phyloP scores from a whole-genome alignment of 768 basidiomycete species.

The Trametes sanguinea region DNA sequence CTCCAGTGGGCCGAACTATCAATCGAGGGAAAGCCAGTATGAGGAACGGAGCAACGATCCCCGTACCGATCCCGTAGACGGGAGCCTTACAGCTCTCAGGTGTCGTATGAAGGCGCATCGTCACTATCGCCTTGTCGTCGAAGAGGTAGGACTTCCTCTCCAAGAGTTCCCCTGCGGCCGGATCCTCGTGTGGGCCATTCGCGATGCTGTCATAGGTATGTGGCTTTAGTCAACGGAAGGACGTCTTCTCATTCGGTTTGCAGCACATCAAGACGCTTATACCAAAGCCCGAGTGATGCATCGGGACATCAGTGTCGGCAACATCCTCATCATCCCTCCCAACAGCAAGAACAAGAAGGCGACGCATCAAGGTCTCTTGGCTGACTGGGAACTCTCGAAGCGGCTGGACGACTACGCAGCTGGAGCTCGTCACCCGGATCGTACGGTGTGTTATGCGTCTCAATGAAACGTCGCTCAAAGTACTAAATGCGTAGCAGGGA shows the following conservation, averaged over 20 bases:
- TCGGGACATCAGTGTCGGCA: constrained; percentile 15
- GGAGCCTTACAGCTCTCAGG: no score
- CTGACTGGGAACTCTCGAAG: constrained; percentile 13
- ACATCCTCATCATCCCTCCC: constrained; percentile 3
- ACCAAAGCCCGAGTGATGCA: background rate
- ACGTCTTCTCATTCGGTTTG: no score
- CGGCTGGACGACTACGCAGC: background rate
- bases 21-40: no score
- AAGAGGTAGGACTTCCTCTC: no score
- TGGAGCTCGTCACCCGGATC: background rate
- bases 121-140: constrained; percentile 19
- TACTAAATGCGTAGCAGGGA: background rate
- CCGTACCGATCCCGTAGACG: no score
- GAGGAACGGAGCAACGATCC: no score
- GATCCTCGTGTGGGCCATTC: background rate
- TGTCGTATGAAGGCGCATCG: background rate
- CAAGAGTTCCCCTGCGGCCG: background rate
- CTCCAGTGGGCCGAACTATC: no score
- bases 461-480: no score
- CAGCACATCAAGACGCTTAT: constrained; percentile 2
- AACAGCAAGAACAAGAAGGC: background rate
- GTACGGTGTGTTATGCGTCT: background rate
- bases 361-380: background rate
- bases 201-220: background rate
- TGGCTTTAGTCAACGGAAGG: no score